Base-by-base conservation (phyloP, 2,329 filamentous ascomycete species). In the Claviceps sp. region DNA sequence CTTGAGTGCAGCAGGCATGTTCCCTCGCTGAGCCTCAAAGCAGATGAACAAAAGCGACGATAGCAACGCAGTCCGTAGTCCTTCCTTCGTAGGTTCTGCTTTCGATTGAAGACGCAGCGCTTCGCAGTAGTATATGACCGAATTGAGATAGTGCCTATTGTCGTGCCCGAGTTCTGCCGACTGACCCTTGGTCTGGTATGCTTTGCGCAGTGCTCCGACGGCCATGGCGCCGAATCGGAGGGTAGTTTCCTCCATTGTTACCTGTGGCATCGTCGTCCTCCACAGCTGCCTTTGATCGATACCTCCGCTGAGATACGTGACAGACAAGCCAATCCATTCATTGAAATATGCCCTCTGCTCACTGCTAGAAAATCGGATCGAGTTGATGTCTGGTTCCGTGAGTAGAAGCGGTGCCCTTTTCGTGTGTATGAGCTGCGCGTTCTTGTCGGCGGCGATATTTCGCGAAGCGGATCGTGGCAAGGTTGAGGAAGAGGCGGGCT, bases 21-120 rank as follows among this genome's bases (percentile, higher is more conserved):
- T 70, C 2, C 68, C 69, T 4, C 69, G 59, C 53, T 69, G 67
- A 2, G 67, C 58, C 46, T 71, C 69, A 37, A 71, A 71, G 52
- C 68, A 70, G 41, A 71, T 67, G 42, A 71, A 71, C 0, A 71
- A 54, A 3, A 71, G 58, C 0, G 69, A 71, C 1, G 69, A 63
- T 6, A 71, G 53, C 50, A 71, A 56, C 0, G 69, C 68, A 1
- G 69, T 70, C 11, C 67, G 61, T 5, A 71, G 54, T 2, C 65
- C 64, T n/a, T 67, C 65, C 5, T 60, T 63, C 1, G 62, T 65
- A 1, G 68, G 66, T 37, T 57, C 62, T 1, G 68, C 67, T 40
- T 65, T 63, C 8, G 67, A 61, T 40, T 71, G 69, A 8, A 70
- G 55, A 2, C 67, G 67, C n/a, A 71, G 57, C 6, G 69, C 69